These are phyloP conservation scores for Xylariaceae sp. DNA, from an alignment of 2,329 filamentous ascomycete species.

Conservation along the genomic window DNA sequence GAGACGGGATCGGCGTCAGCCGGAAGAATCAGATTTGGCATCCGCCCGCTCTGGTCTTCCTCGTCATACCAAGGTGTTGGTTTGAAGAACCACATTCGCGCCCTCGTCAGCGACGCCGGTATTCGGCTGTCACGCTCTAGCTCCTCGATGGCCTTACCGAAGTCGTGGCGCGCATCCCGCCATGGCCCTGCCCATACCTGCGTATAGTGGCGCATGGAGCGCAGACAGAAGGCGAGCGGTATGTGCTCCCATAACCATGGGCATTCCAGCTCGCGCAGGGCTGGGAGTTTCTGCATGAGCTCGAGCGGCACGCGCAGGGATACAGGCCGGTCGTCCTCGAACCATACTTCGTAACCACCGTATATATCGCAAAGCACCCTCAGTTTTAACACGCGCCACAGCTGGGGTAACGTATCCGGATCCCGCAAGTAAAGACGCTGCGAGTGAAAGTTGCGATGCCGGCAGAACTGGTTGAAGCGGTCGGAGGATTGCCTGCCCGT, in stretches of 20 bases:
- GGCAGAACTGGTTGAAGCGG: background rate
- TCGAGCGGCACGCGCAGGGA: constrained; percentile 6
- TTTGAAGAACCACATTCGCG: background rate
- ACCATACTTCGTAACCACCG: background rate
- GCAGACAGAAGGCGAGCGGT: constrained; percentile 16
- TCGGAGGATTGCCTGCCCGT: background rate
- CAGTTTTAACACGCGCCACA: constrained; percentile 15
- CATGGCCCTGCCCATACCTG: constrained; percentile 21
- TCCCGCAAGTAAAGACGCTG: constrained; percentile 5
- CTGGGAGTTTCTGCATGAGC: background rate
- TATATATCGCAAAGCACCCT: constrained; percentile 11
- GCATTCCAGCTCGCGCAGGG: constrained; percentile 14
- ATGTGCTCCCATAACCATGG: constrained; percentile 23
- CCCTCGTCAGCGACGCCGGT: constrained; percentile 5
- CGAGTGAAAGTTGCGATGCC: constrained; percentile 16
- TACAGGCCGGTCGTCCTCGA: background rate
- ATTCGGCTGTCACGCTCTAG: constrained; percentile 14
- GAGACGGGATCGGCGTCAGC: constrained; percentile 19
- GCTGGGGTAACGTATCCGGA: constrained; percentile 3
- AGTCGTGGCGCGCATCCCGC: constrained; percentile 21
- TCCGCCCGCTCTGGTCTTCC: constrained; percentile 9
- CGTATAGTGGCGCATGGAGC: constrained; percentile 13
- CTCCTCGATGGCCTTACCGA: constrained; percentile 16
- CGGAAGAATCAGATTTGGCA: constrained; percentile 21
- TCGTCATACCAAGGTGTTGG: background rate